Evolutionary conservation across 805 yeast genomes (phyloP).

Genomic region (Metschnikowia peoriensis): DNA sequence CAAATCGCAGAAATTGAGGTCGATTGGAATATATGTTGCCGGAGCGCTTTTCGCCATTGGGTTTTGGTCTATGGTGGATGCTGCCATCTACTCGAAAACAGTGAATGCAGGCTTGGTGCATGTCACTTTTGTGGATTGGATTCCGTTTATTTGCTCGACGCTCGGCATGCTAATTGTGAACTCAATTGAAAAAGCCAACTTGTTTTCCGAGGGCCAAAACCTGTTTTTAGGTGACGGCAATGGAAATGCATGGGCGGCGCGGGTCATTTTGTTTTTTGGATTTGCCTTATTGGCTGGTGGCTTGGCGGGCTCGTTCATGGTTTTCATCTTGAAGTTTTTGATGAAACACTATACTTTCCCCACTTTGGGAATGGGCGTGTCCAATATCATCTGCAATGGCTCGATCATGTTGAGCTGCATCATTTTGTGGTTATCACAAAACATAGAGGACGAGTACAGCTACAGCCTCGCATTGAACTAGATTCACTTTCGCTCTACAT

Average conservation of each 20-base stretch:
- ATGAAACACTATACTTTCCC: conserved; percentile 80
- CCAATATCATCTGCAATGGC: conserved; percentile 78
- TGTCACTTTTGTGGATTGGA: conserved; percentile 92
- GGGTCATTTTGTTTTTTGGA: conserved; percentile 86
- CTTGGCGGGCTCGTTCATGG: conserved; percentile 86
- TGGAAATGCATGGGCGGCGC: conserved; percentile 86
- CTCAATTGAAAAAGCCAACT: conserved; percentile 64
- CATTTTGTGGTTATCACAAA: conserved; percentile 89
- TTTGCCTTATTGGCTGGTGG: conserved; percentile 94
- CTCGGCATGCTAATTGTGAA: conserved; percentile 85
- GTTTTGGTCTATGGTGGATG: conserved; percentile 86
- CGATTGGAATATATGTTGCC: conserved; percentile 72
- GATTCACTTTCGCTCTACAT: neutral
- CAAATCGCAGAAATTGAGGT: conserved; percentile 65
- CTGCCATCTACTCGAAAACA: conserved; percentile 80
- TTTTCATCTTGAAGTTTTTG: conserved; percentile 79
- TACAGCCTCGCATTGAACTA: conserved; percentile 75
- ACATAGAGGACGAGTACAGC: conserved; percentile 93
- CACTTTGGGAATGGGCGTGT: conserved; percentile 90
- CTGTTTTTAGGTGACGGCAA: conserved; percentile 42
- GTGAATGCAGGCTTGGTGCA: conserved; percentile 85
- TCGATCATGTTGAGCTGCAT: conserved; percentile 87
- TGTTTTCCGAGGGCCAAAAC: conserved; percentile 42
- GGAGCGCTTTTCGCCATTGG: conserved; percentile 82
- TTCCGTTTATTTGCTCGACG: conserved; percentile 85